These are phyloP conservation scores for Botryotinia calthae DNA, from an alignment of 2,329 filamentous ascomycete genomes.

Conservation along the genomic window DNA sequence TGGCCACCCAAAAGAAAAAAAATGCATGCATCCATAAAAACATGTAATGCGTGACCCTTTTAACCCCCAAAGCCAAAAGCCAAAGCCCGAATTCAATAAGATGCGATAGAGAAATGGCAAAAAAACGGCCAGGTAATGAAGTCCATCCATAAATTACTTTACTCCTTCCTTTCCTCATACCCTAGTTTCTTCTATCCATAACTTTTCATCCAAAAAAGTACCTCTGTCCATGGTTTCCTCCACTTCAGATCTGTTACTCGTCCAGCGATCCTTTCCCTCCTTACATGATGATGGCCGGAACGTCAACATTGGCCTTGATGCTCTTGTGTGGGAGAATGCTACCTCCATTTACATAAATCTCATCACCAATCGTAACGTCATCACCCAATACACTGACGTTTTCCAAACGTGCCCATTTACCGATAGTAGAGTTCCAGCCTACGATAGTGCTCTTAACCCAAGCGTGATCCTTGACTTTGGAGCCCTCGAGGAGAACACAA, in stretches of 20 bases:
- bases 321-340: slow-evolving; percentile 96
- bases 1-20: background rate
- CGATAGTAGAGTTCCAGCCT: slow-evolving; percentile 95
- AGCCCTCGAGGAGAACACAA: slow-evolving; percentile 82
- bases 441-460: slow-evolving; percentile 99
- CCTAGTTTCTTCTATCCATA: background rate
- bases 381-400: slow-evolving; percentile 98
- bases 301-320: slow-evolving; percentile 97
- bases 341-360: slow-evolving; percentile 97
- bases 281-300: slow-evolving; percentile 68
- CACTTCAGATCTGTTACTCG: background rate
- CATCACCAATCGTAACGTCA: slow-evolving; percentile 95
- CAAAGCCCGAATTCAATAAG: slow-evolving; percentile 11
- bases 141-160: slow-evolving; percentile 15
- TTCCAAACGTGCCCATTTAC: slow-evolving; percentile 93
- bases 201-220: slow-evolving; percentile 11
- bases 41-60: slow-evolving; percentile 10
- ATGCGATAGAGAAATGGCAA: slow-evolving; percentile 13
- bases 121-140: slow-evolving; percentile 16
- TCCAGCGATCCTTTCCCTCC: background rate
- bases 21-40: slow-evolving; percentile 15
- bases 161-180: slow-evolving; percentile 1
- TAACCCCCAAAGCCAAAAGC: slow-evolving; percentile 6
- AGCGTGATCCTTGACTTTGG: slow-evolving; percentile 97
- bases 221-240: background rate